These are phyloP conservation scores for Salix brachista DNA, from an alignment of 345 rosid genomes.

Conservation along the genomic window DNA sequence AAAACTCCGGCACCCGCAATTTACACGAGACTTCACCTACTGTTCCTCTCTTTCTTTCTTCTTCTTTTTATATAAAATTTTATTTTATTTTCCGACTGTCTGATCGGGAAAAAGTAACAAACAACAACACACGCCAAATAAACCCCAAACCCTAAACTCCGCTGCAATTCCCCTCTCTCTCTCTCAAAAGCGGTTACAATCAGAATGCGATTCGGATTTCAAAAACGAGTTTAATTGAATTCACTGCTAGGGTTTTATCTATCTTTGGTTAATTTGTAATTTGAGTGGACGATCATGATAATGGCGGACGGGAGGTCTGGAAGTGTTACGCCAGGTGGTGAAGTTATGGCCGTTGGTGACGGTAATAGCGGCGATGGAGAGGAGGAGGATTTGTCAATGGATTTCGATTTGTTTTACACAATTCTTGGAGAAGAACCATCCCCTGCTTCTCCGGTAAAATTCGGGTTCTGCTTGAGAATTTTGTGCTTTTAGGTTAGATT, in stretches of 20 bases:
- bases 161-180: neutral
- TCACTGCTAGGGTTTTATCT: neutral
- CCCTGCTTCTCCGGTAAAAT: conserved; percentile 7
- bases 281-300: neutral
- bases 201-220: neutral
- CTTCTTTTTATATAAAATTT: neutral
- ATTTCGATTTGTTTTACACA: neutral
- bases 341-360: neutral
- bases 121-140: neutral
- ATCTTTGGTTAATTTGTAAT: neutral
- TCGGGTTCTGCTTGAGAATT: neutral
- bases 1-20: conserved; percentile 2
- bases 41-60: neutral
- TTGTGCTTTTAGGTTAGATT: neutral
- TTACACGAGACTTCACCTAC: neutral
- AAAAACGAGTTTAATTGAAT: neutral
- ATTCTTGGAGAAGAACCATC: conserved; percentile 18
- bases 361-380: neutral
- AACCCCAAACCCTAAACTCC: neutral
- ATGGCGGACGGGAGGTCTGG: conserved; percentile 8
- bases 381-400: conserved; percentile 12
- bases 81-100: neutral
- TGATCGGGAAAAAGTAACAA: neutral
- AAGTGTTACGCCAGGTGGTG: neutral
- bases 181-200: neutral